Evolutionary conservation across 2,329 filamentous ascomycete species (phyloP).

Genomic region (Phaeosphaeria sp.): DNA sequence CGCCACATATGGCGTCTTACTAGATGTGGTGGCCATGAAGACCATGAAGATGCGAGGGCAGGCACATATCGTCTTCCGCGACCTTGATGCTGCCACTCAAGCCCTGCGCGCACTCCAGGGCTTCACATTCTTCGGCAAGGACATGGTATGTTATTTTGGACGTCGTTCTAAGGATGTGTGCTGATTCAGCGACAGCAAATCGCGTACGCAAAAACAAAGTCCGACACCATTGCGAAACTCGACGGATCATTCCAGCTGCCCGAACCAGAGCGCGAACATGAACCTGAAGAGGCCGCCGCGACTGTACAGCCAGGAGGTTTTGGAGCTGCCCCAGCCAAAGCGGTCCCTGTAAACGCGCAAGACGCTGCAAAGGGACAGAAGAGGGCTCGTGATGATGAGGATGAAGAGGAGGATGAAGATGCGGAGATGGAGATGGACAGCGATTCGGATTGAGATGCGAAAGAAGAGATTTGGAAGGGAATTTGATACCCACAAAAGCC

Average conservation of each 20-base stretch:
- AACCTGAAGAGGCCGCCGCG: conserved; percentile 24
- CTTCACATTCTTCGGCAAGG: conserved; percentile 81
- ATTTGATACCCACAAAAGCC: conserved; percentile 22
- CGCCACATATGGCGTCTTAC: conserved; percentile 88
- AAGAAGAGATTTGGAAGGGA: conserved; percentile 4
- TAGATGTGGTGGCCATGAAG: conserved; percentile 90
- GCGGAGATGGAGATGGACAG: conserved; percentile 70
- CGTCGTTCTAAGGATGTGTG: not conserved
- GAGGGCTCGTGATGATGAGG: conserved; percentile 69
- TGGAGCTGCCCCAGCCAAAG: conserved; percentile 36
- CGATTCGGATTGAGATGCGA: conserved; percentile 58
- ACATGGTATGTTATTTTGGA: conserved; percentile 70
- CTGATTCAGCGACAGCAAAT: conserved; percentile 70
- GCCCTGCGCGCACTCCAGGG: conserved; percentile 90
- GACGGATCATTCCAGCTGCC: conserved; percentile 87
- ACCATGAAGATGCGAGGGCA: conserved; percentile 94
- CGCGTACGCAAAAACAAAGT: conserved; percentile 88
- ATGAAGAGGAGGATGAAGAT: conserved; percentile 63
- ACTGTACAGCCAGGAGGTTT: conserved; percentile 54
- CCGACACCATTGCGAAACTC: conserved; percentile 85
- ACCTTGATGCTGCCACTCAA: conserved; percentile 89
- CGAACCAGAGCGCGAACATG: conserved; percentile 38
- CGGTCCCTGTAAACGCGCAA: conserved; percentile 42
- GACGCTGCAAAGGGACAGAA: conserved; percentile 67
- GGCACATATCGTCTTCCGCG: conserved; percentile 89